Percentiles rank a stretch among this genome's conserved stretches.
phyloP scores from a whole-genome alignment of 306 rosid genomes.

The Cucumis hystrix region DNA sequence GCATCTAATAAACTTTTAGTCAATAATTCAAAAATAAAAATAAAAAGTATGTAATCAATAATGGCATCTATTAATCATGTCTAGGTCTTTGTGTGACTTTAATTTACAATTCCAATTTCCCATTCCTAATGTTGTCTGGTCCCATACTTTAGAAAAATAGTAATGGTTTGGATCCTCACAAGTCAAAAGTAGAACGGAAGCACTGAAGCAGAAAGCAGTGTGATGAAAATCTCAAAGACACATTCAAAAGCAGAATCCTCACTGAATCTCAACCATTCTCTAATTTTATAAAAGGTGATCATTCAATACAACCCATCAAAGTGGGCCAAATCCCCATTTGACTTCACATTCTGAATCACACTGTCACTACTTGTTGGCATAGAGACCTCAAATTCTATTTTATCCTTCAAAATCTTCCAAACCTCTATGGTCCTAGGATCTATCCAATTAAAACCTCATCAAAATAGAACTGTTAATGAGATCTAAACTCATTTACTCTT shows the following conservation, averaged over 20 bases:
- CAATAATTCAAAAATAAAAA: neutral
- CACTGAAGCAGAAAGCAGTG: neutral
- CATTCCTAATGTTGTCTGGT: neutral
- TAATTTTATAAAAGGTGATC: neutral
- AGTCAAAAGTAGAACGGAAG: neutral
- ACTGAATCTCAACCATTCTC: neutral
- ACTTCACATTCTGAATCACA: neutral
- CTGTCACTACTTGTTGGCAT: neutral
- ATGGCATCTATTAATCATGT: neutral
- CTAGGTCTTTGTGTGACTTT: neutral
- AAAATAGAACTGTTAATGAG: neutral
- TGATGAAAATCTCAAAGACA: neutral
- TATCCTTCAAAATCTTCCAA: neutral
- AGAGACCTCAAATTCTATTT: neutral
- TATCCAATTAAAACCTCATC: neutral
- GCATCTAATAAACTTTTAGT: neutral
- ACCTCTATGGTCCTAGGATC: neutral
- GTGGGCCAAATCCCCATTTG: neutral
- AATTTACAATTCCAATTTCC: neutral
- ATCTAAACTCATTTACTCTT: neutral
- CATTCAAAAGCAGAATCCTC: neutral
- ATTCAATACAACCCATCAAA: neutral
- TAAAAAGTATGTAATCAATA: neutral
- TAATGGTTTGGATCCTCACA: neutral
- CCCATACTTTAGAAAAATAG: neutral